Conservation (phyloP, 176 grass and related monocot species). For the Carex pumila region DNA sequence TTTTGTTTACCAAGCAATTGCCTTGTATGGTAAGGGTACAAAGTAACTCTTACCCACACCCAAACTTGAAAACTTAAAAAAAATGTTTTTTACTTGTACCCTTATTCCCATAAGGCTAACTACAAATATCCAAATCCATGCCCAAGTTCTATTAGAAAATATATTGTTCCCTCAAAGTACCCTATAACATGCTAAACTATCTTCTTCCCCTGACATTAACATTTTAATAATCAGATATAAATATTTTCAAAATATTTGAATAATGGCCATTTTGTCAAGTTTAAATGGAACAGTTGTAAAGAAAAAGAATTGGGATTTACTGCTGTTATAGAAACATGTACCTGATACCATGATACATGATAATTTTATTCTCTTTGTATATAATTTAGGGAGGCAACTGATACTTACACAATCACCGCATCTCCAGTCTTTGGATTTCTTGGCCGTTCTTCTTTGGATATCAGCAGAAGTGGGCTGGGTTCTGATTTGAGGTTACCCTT, state of each 20-base stretch:
- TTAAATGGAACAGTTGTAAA: neutral
- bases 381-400: slow-evolving; percentile 65
- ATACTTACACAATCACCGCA: slow-evolving; percentile 81
- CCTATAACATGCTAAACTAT: neutral
- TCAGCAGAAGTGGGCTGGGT: slow-evolving; percentile 34
- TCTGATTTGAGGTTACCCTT: slow-evolving; percentile 60
- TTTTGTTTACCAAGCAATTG: neutral
- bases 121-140: neutral
- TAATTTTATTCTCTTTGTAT: neutral
- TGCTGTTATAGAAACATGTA: neutral
- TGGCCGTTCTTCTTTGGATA: slow-evolving; percentile 39
- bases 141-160: neutral
- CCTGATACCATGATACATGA: neutral
- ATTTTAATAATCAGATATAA: neutral
- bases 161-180: neutral
- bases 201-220: neutral
- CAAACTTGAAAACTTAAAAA: neutral
- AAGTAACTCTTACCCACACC: neutral
- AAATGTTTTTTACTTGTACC: neutral
- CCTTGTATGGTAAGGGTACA: neutral
- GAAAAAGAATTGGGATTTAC: neutral
- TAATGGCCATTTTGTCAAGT: neutral
- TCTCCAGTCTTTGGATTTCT: slow-evolving; percentile 80
- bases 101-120: neutral
- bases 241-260: slow-evolving; percentile 3